Percentiles rank a stretch among this genome's conserved stretches.
phyloP scores from a whole-genome alignment of 2,329 filamentous ascomycete genomes.

The Trichoderma sp. region DNA sequence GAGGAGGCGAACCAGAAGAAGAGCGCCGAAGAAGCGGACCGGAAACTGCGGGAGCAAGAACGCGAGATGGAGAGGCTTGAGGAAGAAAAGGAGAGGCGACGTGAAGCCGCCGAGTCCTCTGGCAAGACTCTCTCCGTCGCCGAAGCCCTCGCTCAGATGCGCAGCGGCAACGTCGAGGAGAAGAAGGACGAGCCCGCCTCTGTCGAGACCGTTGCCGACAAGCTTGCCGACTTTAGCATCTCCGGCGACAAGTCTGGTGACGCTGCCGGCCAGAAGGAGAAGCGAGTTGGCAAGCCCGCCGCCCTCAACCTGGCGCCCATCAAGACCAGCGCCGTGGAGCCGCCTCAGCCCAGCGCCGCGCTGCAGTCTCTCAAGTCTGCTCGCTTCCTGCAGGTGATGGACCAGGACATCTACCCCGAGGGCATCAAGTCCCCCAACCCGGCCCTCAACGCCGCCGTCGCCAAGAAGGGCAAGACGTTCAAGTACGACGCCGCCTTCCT shows the following conservation, averaged over 20 bases:
- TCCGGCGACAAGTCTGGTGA: conserved; percentile 48
- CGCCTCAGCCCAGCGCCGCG: conserved; percentile 88
- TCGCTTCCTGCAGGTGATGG: conserved; percentile 80
- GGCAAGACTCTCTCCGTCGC: conserved; percentile 52
- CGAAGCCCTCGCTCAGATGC: conserved; percentile 52
- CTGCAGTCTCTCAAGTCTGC: conserved; percentile 92
- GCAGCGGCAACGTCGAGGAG: conserved; percentile 34
- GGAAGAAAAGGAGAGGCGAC: conserved; percentile 66
- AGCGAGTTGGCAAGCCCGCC: conserved; percentile 73
- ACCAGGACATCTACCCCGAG: conserved; percentile 77
- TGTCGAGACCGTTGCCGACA: conserved; percentile 47
- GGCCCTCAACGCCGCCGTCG: conserved; percentile 78
- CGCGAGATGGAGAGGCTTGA: conserved; percentile 72
- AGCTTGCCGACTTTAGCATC: conserved; percentile 56
- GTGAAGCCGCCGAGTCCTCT: conserved; percentile 53
- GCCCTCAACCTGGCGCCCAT: conserved; percentile 83
- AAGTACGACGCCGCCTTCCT: conserved; percentile 96
- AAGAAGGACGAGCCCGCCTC: conserved; percentile 43
- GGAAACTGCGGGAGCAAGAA: conserved; percentile 72
- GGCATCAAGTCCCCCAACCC: conserved; percentile 90
- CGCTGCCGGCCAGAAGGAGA: conserved; percentile 59
- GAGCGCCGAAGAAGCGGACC: conserved; percentile 60
- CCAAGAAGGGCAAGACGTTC: conserved; percentile 79
- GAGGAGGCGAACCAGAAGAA: conserved; percentile 49
- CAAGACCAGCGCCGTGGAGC: conserved; percentile 83